Conservation (phyloP, 495 filamentous ascomycete genomes). For the Cercophora sp. region DNA sequence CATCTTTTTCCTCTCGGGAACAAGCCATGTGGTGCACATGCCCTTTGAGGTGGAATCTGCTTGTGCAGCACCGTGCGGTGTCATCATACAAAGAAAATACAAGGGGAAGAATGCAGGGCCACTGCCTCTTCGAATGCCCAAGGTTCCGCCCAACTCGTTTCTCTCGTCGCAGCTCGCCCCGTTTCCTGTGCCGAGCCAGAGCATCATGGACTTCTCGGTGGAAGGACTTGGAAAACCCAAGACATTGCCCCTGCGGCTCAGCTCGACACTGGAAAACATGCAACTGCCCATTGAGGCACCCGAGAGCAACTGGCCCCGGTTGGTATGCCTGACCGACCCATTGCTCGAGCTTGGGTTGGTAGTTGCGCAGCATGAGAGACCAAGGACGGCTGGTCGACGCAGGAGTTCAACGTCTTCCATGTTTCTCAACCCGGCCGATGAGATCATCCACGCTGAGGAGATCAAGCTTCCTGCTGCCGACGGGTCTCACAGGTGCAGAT, state of each 20-base stretch:
- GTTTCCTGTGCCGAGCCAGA: slow-evolving; percentile 35
- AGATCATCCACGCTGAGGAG: slow-evolving; percentile 68
- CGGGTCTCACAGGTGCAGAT: slow-evolving; percentile 24
- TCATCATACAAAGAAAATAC: slow-evolving; percentile 77
- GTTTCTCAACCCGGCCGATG: slow-evolving; percentile 64
- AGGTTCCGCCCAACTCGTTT: slow-evolving; percentile 77
- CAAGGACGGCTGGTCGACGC: slow-evolving; percentile 17
- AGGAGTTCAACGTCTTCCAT: slow-evolving; percentile 18
- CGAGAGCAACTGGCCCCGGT: slow-evolving; percentile 63
- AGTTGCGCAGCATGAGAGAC: slow-evolving; percentile 49
- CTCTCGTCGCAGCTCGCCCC: slow-evolving; percentile 59
- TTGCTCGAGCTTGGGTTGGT: slow-evolving; percentile 82
- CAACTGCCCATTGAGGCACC: slow-evolving; percentile 41
- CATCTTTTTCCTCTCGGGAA: slow-evolving; percentile 83
- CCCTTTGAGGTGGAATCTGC: slow-evolving; percentile 91
- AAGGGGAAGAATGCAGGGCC: slow-evolving; percentile 36
- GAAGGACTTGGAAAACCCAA: slow-evolving; percentile 49
- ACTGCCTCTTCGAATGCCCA: slow-evolving; percentile 47
- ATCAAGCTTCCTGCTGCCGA: slow-evolving; percentile 19
- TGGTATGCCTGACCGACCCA: slow-evolving; percentile 85
- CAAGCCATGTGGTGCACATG: slow-evolving; percentile 85
- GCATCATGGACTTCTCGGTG: slow-evolving; percentile 48
- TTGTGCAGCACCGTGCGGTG: slow-evolving; percentile 73
- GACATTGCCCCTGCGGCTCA: slow-evolving; percentile 42
- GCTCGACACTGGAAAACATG: slow-evolving; percentile 43